These are phyloP conservation scores for Ramichloridium luteum DNA, from an alignment of 2,329 filamentous ascomycete species.

Conservation along the genomic window DNA sequence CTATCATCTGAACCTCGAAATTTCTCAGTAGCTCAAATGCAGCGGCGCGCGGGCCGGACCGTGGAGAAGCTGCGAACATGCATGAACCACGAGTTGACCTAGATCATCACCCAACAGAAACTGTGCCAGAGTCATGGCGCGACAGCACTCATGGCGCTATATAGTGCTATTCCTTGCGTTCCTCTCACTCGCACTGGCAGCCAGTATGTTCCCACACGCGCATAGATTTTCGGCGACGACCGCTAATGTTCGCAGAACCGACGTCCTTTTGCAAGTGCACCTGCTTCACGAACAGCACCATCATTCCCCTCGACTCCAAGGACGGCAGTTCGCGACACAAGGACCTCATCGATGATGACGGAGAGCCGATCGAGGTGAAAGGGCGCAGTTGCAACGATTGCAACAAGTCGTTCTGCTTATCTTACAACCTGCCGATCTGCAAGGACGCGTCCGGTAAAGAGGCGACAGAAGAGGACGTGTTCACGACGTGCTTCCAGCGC, in stretches of 20 bases:
- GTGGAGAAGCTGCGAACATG: too few species aligned
- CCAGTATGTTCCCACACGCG: conserved; percentile 24
- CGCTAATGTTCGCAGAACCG: conserved; percentile 27
- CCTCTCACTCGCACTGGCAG: conserved; percentile 30
- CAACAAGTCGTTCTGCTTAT: conserved; percentile 54
- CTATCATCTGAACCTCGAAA: too few species aligned
- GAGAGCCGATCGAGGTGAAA: conserved; percentile 18
- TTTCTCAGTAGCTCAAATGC: too few species aligned
- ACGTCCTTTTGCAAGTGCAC: conserved; percentile 63
- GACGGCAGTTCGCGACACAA: conserved; percentile 6
- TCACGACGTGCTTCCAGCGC: conserved; percentile 55
- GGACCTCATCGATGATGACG: conserved; percentile 15
- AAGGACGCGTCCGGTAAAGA: conserved; percentile 34
- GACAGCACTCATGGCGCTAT: conserved; percentile 13
- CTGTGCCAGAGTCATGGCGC: conserved; percentile 8
- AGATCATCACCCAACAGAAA: conserved; percentile 4
- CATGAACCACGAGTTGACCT: too few species aligned
- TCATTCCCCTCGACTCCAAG: conserved; percentile 46
- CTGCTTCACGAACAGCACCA: conserved; percentile 55
- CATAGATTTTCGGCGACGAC: neutral
- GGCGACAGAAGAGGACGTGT: conserved; percentile 52
- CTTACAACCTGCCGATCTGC: conserved; percentile 50
- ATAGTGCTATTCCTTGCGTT: conserved; percentile 21
- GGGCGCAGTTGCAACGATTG: conserved; percentile 50
- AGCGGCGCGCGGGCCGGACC: too few species aligned